These are phyloP conservation scores for Colletotrichum nymphaeae DNA, from an alignment of 2,329 filamentous ascomycete species.

Conservation along the genomic window DNA sequence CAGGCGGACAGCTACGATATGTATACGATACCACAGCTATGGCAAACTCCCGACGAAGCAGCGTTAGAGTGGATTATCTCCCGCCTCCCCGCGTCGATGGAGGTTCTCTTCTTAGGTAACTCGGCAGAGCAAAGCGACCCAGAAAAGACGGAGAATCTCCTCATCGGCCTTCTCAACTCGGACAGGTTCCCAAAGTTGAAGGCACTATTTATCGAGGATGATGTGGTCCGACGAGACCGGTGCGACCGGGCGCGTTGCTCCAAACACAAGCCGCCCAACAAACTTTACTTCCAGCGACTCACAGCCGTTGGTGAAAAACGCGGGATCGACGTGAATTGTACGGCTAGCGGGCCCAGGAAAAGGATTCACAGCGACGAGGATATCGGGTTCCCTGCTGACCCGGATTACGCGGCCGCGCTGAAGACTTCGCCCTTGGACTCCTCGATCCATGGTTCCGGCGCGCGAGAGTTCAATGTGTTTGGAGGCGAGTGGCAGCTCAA, in stretches of 20 bases:
- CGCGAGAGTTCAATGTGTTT: neutral
- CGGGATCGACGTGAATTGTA: neutral
- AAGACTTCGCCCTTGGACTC: neutral
- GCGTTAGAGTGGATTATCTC: neutral
- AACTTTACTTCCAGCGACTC: neutral
- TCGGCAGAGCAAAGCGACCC: too few species aligned
- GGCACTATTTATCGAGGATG: neutral
- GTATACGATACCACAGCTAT: neutral
- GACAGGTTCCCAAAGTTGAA: neutral
- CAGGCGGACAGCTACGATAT: neutral
- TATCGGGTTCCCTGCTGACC: neutral
- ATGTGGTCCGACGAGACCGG: neutral
- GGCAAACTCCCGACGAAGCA: neutral
- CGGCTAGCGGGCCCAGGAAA: neutral
- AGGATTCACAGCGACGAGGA: neutral
- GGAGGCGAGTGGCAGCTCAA: neutral
- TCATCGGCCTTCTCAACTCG: neutral
- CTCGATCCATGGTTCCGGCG: too few species aligned
- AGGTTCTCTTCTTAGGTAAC: neutral
- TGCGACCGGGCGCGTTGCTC: neutral
- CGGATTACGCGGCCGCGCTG: slow-evolving; percentile 6
- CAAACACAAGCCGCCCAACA: neutral
- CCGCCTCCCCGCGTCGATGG: neutral
- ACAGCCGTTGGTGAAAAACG: neutral
- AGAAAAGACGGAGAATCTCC: neutral